Base-by-base conservation (phyloP, 2,329 filamentous ascomycete genomes). In the Pseudogymnoascus sp. region DNA sequence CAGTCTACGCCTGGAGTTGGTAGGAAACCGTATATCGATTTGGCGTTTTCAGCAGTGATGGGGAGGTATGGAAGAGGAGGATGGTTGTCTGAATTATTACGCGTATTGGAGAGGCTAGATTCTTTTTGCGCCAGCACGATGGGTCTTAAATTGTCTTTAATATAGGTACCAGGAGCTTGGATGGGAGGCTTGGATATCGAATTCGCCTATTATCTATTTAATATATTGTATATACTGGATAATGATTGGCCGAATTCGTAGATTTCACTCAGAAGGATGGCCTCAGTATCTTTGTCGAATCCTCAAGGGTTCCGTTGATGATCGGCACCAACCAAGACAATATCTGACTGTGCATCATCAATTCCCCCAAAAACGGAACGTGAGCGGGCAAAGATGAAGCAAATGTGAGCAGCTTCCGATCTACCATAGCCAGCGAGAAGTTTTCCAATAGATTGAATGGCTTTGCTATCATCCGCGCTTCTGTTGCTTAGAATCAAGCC, bases 201-300 rank as follows among this genome's bases (percentile, higher is more conserved):
- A 12, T 56, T 56, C 28, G 25, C 28, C 18, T 18, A 56, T 18
- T 33, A 56, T 56, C 50, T 56, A 56, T 56, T 33, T 56, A 33
- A 33, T 47, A 47, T 47, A 47, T 56, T 56, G 25, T 21, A 33
- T 47, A 47, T 47, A 47, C 33, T 56, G 25, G 88, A 80, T 12
- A 97, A 82, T 8, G 90, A 90, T 10, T 91, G 79, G 0, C 90
- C 92, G 73, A 91, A 97, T 73, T 99, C 94, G 70, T 95, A 97
- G 0, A 96, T 86, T 74, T 99, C 94, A 44, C 91, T 97, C n/a
- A 99, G 82, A 60, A 97, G 80, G n/a, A 97, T 84, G 3, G 91
- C 84, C 72, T 97, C 92, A 5, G 90, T 82, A 69, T 97, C 92
- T 67, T 88, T 85, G 62, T 87, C 86, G 66, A 92, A 88, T 60